These are phyloP conservation scores for Xylariaceae sp. DNA, from an alignment of 2,329 filamentous ascomycete species.

Conservation along the genomic window DNA sequence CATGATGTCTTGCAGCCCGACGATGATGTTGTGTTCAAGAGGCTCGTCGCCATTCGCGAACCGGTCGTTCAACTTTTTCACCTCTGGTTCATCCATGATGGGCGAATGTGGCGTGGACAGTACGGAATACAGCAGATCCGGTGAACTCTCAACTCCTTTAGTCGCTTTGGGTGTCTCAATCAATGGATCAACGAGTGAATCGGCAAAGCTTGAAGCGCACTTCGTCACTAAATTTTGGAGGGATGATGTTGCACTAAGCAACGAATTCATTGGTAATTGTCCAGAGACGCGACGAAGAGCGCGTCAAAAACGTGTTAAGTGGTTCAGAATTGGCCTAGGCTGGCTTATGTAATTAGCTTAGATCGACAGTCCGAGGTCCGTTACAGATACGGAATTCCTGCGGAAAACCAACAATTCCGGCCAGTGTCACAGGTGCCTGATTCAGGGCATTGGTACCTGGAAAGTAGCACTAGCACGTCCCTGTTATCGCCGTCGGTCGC, in stretches of 20 bases:
- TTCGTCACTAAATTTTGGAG: slow-evolving; percentile 3
- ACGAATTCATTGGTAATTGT: not conserved
- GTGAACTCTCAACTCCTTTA: not conserved
- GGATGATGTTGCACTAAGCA: slow-evolving; percentile 1
- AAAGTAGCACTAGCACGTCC: no score
- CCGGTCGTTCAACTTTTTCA: slow-evolving; percentile 42
- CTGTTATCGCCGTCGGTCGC: no score
- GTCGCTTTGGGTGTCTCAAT: not conserved
- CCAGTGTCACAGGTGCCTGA: no score
- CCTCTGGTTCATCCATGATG: slow-evolving; percentile 37
- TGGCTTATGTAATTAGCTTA: not conserved
- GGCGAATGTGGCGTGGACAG: not conserved
- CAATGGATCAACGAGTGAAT: not conserved
- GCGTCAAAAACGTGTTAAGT: slow-evolving; percentile 22
- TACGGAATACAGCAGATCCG: not conserved
- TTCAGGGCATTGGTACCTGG: no score
- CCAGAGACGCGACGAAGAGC: slow-evolving; percentile 6
- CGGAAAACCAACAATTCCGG: no score
- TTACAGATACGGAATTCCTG: not conserved
- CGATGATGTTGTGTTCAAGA: slow-evolving; percentile 70
- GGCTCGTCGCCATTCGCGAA: slow-evolving; percentile 53
- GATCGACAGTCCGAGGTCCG: not conserved
- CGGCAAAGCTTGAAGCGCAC: not conserved
- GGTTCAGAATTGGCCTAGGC: slow-evolving; percentile 8
- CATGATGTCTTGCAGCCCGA: slow-evolving; percentile 80